Percentiles rank a stretch among this genome's conserved stretches.
phyloP scores from a whole-genome alignment of 352 stramenopile genomes.

The Globisporangium paroecandrum region DNA sequence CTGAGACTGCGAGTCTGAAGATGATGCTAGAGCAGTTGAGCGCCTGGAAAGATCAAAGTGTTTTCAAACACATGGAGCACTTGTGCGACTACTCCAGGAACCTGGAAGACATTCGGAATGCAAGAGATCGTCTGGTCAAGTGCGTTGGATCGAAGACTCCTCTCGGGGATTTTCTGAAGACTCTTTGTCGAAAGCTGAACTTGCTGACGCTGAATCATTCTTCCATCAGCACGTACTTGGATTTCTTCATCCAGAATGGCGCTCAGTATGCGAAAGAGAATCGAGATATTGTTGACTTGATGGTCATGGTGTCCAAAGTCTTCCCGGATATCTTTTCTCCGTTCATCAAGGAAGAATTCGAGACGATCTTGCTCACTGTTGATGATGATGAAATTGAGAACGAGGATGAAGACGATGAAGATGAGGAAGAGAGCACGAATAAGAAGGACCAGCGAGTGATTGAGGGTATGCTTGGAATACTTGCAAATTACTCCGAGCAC shows the following conservation, averaged over 20 bases:
- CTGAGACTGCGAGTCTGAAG: constrained; percentile 46
- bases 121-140: constrained; percentile 71
- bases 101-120: constrained; percentile 43
- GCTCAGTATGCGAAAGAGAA: constrained; percentile 38
- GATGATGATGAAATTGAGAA: constrained; percentile 4
- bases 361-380: constrained; percentile 40
- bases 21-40: constrained; percentile 63
- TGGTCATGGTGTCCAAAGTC: constrained; percentile 47
- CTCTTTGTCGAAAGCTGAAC: constrained; percentile 75
- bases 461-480: constrained; percentile 41
- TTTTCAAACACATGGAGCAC: constrained; percentile 69
- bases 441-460: constrained; percentile 45
- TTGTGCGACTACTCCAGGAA: constrained; percentile 56
- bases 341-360: constrained; percentile 50
- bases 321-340: constrained; percentile 47
- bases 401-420: constrained; percentile 22
- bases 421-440: constrained; percentile 32
- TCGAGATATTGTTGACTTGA: constrained; percentile 48
- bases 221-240: constrained; percentile 32
- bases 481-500: constrained; percentile 54
- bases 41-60: constrained; percentile 72
- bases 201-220: constrained; percentile 60
- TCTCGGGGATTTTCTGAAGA: constrained; percentile 78
- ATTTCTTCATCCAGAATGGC: constrained; percentile 34
- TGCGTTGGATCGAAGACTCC: constrained; percentile 74